Evolutionary conservation across 129 eudicot species (phyloP), one percentile per base, ranked within the genome.

Genomic region (Flaveria brownii): DNA sequence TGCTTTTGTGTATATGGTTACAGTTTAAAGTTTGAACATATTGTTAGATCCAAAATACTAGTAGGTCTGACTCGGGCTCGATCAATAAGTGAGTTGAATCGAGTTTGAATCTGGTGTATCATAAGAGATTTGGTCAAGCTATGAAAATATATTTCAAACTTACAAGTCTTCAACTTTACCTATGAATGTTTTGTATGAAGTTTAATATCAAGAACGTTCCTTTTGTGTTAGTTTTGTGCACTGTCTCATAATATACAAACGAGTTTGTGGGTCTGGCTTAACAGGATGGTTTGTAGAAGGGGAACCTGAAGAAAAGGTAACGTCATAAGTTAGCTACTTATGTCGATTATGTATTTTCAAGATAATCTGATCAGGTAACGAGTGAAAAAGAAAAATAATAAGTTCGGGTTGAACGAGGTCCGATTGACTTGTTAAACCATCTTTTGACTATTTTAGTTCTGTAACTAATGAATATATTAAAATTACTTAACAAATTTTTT

Each of bases 261-360:
- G 75, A 64, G 78, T 71, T 33, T 60, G 30, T 70, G 84, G 71
- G 55, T 16, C 66, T 86, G 89, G 81, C 68, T 80, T 36, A 86
- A 76, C 73, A 23, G n/a, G 22, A 41, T 77, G 17, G 20, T 74
- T 49, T 50, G 84, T n/a, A n/a, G n/a, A n/a, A n/a, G n/a, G n/a
- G n/a, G n/a, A n/a, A n/a, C n/a, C n/a, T n/a, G n/a, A n/a, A n/a
- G n/a, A n/a, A n/a, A n/a, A n/a, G n/a, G 89, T 78, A 73, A 17
- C 11, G 1, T 59, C 17, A 6, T 25, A 49, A 26, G 47, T 49
- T 70, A n/a, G 23, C 75, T 70, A 50, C 46, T 30, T 26, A 2
- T 8, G 4, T 7, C 9, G 17, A 26, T 0, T 15, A 17, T 14
- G 7, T 1, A 6, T 51, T 51, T 30, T 30, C 36, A n/a, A n/a